These are phyloP conservation scores for Dictyostelium firmibasis DNA, from an alignment of 78 protist species.

Conservation along the genomic window DNA sequence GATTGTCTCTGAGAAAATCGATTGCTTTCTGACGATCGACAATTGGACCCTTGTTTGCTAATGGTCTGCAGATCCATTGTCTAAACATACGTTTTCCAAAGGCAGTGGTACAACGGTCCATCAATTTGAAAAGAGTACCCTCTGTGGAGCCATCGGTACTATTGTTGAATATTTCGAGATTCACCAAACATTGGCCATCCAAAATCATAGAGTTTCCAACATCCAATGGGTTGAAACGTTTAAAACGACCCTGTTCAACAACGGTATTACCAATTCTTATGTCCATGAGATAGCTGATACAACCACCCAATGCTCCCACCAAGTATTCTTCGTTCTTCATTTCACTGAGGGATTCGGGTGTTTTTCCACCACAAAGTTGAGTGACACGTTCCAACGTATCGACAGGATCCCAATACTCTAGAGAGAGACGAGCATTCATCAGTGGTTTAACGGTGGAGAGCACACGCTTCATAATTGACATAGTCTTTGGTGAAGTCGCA, in stretches of 20 bases:
- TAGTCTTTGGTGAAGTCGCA: not conserved
- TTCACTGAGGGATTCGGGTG: not conserved
- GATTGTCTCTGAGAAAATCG: slow-evolving; percentile 18
- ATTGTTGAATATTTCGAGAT: slow-evolving; percentile 72
- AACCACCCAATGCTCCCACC: slow-evolving; percentile 60
- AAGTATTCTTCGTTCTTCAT: not conserved
- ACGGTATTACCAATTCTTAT: slow-evolving; percentile 35
- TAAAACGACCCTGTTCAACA: slow-evolving; percentile 13
- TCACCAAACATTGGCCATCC: slow-evolving; percentile 76
- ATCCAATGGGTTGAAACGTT: slow-evolving; percentile 24
- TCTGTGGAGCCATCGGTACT: slow-evolving; percentile 65
- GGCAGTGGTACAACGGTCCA: slow-evolving; percentile 70
- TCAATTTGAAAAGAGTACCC: slow-evolving; percentile 74
- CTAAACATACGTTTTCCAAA: slow-evolving; percentile 75
- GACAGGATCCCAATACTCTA: slow-evolving; percentile 27
- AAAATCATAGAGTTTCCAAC: slow-evolving; percentile 44
- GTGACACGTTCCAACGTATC: not conserved
- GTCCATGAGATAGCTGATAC: slow-evolving; percentile 36
- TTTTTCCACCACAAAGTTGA: not conserved
- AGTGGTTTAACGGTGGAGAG: slow-evolving; percentile 10
- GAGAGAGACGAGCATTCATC: not conserved
- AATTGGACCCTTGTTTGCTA: not conserved
- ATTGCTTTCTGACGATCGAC: slow-evolving; percentile 67
- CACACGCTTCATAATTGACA: slow-evolving; percentile 14
- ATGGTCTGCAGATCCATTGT: slow-evolving; percentile 83